phyloP scores from a whole-genome alignment of 352 stramenopile species.

The Globisporangium rhizosaccharum region DNA sequence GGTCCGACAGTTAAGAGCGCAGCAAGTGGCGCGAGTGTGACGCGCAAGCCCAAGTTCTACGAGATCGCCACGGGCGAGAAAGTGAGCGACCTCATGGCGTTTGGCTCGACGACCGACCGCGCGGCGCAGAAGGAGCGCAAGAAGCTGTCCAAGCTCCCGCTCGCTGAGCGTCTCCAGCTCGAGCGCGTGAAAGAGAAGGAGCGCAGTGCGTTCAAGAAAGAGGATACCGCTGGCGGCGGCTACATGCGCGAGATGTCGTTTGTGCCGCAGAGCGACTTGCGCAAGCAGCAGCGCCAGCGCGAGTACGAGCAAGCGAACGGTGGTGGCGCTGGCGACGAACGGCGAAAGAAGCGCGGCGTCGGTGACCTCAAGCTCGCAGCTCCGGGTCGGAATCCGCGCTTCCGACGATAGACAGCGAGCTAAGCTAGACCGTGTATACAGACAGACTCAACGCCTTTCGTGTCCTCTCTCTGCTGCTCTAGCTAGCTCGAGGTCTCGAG shows the following conservation, averaged over 20 bases:
- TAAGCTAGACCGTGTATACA: background rate
- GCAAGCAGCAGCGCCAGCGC: constrained; percentile 52
- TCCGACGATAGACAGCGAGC: constrained; percentile 39
- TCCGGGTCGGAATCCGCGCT: constrained; percentile 39
- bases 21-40: constrained; percentile 1
- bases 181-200: constrained; percentile 73
- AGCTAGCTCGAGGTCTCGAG: background rate
- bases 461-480: background rate
- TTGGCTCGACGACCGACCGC: constrained; percentile 61
- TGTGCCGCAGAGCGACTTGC: constrained; percentile 53
- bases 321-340: constrained; percentile 22
- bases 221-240: constrained; percentile 58
- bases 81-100: constrained; percentile 73
- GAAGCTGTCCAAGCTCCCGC: constrained; percentile 70
- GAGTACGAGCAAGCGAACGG: constrained; percentile 14
- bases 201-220: constrained; percentile 80
- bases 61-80: constrained; percentile 82
- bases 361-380: constrained; percentile 65
- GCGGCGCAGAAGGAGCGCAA: constrained; percentile 72
- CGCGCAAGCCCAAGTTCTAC: constrained; percentile 78
- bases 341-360: constrained; percentile 78
- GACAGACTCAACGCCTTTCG: background rate
- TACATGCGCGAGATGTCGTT: constrained; percentile 85
- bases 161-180: constrained; percentile 69
- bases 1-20: background rate